phyloP scores from a whole-genome alignment of 2,329 filamentous ascomycete species.

The Claviceps quebecensis region DNA sequence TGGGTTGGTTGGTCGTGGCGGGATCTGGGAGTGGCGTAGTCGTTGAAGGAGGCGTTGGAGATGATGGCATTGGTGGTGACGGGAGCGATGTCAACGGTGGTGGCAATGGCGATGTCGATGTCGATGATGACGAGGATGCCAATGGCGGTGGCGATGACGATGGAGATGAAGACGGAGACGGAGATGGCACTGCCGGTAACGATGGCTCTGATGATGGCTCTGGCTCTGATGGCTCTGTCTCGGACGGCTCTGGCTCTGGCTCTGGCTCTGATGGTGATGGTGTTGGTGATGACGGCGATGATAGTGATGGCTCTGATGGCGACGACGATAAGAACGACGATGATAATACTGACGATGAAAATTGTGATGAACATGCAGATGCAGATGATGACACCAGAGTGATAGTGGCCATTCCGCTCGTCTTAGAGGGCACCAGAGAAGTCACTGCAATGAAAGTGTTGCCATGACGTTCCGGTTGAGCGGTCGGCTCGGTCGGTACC shows the following conservation, averaged over 20 bases:
- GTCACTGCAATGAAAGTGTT: neutral
- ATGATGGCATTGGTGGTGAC: neutral
- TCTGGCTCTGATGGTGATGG: neutral
- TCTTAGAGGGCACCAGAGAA: neutral
- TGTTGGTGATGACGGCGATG: neutral
- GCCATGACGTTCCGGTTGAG: neutral
- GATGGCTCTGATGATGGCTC: neutral
- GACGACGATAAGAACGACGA: neutral
- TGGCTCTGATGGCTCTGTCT: neutral
- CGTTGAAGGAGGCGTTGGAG: neutral
- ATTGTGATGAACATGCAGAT: neutral
- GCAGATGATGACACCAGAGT: neutral
- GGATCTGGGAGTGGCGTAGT: neutral
- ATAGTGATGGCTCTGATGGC: neutral
- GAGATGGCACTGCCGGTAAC: neutral
- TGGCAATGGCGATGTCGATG: neutral
- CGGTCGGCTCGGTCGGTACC: neutral
- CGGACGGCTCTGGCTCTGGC: no score
- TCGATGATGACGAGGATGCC: neutral
- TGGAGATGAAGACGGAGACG: neutral
- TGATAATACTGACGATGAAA: neutral
- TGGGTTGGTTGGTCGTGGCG: constrained; percentile 1
- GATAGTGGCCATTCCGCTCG: neutral
- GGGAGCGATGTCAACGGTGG: neutral
- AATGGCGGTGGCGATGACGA: neutral